Evolutionary conservation across 768 basidiomycete genomes (phyloP), one percentile per base, ranked within the genome.

Genomic region (Lentinula raphanica): DNA sequence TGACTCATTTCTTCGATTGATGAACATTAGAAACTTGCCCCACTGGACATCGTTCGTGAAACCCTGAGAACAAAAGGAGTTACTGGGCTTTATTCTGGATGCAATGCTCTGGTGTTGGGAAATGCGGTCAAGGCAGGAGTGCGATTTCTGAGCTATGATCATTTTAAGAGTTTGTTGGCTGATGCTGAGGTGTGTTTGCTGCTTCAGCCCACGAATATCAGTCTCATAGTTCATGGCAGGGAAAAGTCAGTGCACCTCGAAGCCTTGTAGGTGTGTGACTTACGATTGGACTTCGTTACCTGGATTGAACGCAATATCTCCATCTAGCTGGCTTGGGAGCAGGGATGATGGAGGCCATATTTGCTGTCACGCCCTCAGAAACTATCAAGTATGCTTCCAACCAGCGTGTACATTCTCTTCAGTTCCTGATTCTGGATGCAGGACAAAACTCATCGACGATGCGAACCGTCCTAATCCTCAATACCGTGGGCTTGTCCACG

Each of bases 391-490:
- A 49, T 40, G 90, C 72, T 1, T 31, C 39, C 19, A 13, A 56
- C 1, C 42, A 42, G 13, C 44, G 36, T 32, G 9, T 3, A 13
- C 7, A 40, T 11, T n/a, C 31, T 57, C 6, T 36, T 51, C 29
- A 15, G 44, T 39, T 21, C 23, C 7, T 32, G 23, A 40, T 35
- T 7, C 51, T 32, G 31, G 21, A 31, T 11, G 8, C 62, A 98
- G 96, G 69, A 99, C 97, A 23, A 99, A 99, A 69, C 82, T 98
- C 58, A 95, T 99, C 58, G 94, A 94, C 66, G 97, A 98, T 64
- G 85, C 92, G 2, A 92, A 94, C 68, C 84, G 86, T 19, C 82
- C 92, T 0, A 79, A 82, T 59, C 96, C 97, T 0, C 85, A 87
- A 65, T 98, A 90, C 69, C 87, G 84, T 39, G 95, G 95, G 9